Evolutionary conservation across 2,329 filamentous ascomycete species (phyloP), one percentile per base, ranked within the genome.

Genomic region (Periglandula ipomoeae): DNA sequence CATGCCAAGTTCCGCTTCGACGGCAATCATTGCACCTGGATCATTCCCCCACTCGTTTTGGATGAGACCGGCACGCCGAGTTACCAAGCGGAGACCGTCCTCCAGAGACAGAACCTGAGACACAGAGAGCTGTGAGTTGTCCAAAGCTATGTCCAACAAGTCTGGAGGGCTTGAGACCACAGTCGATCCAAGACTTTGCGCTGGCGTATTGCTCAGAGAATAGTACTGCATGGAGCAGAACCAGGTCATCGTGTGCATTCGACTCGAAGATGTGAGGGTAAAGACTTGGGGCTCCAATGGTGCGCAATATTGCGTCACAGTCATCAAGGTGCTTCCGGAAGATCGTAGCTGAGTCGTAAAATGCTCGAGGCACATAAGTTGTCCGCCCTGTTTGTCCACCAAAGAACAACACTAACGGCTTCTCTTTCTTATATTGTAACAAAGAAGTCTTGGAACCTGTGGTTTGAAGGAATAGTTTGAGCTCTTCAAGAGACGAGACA

Each of bases 121-220:
- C 7, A 47, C 32, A 10, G 38, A 50, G 23, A 2, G 49, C 49
- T 11, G 44, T 32, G 10, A 47, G 30, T 22, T 50, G 44, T 10
- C 49, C 49, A 2, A 50, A 38, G 20, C 49, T 50, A 22, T 50
- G 49, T 15, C 44, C 49, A 17, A 50, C 38, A n/a, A 50, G 38
- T 20, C 27, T 39, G 8, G 47, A 37, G 5, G 40, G 30, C 27
- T 38, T 26, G 5, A 58, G 35, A 1, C 57, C 57, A 10, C 48
- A 42, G n/a, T 58, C 53, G 2, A 59, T 50, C 57, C 57, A 59
- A 22, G 47, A 50, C 23, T 35, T 48, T 0, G 57, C 57, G 30
- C 47, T 52, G 3, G 57, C 54, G 32, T 57, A 56, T 37, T 59
- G 56, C 22, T 52, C 48, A 1, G 54, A 47, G 11, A 59, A 50